Percentiles rank a stretch among this genome's conserved stretches.
These are phyloP conservation scores for Volvox africanus DNA, from an alignment of 139 green algal genomes.

Conservation along the genomic window DNA sequence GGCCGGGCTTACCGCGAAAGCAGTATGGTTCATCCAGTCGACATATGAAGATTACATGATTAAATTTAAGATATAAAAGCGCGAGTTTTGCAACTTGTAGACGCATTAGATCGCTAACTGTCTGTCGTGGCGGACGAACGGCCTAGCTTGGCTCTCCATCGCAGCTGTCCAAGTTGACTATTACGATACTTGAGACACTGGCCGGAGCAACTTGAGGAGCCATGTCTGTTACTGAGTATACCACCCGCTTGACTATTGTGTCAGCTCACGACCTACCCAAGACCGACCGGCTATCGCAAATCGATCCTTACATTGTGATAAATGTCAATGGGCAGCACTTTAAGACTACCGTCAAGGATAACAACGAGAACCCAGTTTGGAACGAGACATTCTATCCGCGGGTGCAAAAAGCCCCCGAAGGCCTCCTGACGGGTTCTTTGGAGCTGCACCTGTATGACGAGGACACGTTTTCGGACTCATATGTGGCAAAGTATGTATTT, in stretches of 20 bases:
- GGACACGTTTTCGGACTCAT: conserved; percentile 31
- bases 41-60: too few species aligned
- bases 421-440: neutral
- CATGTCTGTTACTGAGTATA: conserved; percentile 41
- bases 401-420: neutral
- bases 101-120: neutral
- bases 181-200: neutral
- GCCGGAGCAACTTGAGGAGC: neutral
- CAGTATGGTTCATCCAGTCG: too few species aligned
- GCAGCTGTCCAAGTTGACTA: neutral
- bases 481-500: neutral
- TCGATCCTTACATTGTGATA: conserved; percentile 45
- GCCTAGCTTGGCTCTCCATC: neutral
- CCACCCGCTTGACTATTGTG: conserved; percentile 9
- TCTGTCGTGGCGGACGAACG: neutral
- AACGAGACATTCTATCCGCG: conserved; percentile 25
- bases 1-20: too few species aligned
- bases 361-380: conserved; percentile 43
- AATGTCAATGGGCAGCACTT: conserved; percentile 24
- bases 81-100: too few species aligned
- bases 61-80: too few species aligned
- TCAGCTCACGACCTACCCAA: conserved; percentile 22
- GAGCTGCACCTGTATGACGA: conserved; percentile 39
- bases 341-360: conserved; percentile 42
- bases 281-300: conserved; percentile 32